Evolutionary conservation across 2,329 filamentous ascomycete species (phyloP).

Genomic region (Colletotrichum tropicicola): DNA sequence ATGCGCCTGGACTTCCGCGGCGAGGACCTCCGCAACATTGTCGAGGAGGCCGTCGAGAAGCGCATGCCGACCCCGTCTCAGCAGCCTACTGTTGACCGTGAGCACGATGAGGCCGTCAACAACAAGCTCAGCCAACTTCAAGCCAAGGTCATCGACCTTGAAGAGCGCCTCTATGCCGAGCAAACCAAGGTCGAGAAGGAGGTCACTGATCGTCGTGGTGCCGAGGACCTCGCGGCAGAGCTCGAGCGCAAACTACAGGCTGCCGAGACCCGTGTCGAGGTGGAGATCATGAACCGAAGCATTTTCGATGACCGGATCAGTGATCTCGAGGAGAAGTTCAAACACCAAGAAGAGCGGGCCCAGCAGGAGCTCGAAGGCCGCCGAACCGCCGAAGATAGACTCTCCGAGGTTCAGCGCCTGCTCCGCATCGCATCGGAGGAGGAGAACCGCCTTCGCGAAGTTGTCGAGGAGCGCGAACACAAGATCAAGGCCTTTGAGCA

Average conservation of each 20-base stretch:
- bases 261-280: conserved; percentile 66
- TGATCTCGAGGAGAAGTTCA: conserved; percentile 75
- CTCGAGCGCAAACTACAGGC: conserved; percentile 63
- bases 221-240: conserved; percentile 63
- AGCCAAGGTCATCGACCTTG: conserved; percentile 66
- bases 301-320: conserved; percentile 68
- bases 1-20: conserved; percentile 54
- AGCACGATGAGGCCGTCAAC: conserved; percentile 56
- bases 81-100: not conserved
- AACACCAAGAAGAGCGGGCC: conserved; percentile 68
- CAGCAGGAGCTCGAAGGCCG: conserved; percentile 72
- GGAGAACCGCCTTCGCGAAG: conserved; percentile 72
- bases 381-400: conserved; percentile 75
- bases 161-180: conserved; percentile 61
- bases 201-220: conserved; percentile 55
- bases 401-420: conserved; percentile 76
- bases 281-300: conserved; percentile 69
- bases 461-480: conserved; percentile 75
- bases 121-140: conserved; percentile 68
- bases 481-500: conserved; percentile 70
- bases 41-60: conserved; percentile 70
- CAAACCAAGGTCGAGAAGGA: conserved; percentile 60
- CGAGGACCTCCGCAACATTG: conserved; percentile 67
- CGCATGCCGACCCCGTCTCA: conserved; percentile 60
- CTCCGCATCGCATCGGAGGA: conserved; percentile 77